These are phyloP conservation scores for Crataegus laevigata DNA, from an alignment of 306 rosid genomes.

Conservation along the genomic window DNA sequence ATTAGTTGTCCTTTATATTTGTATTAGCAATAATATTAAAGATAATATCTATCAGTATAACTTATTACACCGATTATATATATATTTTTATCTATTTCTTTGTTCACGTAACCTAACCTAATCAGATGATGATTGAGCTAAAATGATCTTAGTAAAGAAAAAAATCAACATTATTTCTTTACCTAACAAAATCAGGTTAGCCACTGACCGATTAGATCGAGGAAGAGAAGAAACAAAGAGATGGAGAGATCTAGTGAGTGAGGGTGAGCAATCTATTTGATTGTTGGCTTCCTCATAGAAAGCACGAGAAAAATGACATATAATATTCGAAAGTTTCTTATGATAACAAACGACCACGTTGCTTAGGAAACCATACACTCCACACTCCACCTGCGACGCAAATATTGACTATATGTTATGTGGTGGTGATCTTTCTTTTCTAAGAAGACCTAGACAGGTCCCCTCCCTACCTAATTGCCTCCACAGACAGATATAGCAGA, in stretches of 20 bases:
- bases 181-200: neutral
- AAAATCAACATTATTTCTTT: neutral
- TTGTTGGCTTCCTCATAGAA: neutral
- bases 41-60: no score
- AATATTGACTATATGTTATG: slow-evolving; percentile 13
- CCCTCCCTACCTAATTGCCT: neutral
- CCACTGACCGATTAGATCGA: neutral
- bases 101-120: neutral
- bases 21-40: no score
- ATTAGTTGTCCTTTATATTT: no score
- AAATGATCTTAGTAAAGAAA: neutral
- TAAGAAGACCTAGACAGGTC: neutral
- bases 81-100: no score
- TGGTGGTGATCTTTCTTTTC: neutral
- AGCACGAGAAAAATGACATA: neutral
- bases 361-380: neutral
- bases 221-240: neutral
- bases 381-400: slow-evolving; percentile 2
- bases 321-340: neutral
- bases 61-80: no score
- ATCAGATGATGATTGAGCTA: no score
- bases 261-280: neutral
- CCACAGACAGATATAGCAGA: neutral
- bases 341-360: slow-evolving; percentile 12
- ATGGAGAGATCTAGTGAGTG: neutral